Conservation (phyloP, 2,329 filamentous ascomycete species). For the Penicillium sp. region DNA sequence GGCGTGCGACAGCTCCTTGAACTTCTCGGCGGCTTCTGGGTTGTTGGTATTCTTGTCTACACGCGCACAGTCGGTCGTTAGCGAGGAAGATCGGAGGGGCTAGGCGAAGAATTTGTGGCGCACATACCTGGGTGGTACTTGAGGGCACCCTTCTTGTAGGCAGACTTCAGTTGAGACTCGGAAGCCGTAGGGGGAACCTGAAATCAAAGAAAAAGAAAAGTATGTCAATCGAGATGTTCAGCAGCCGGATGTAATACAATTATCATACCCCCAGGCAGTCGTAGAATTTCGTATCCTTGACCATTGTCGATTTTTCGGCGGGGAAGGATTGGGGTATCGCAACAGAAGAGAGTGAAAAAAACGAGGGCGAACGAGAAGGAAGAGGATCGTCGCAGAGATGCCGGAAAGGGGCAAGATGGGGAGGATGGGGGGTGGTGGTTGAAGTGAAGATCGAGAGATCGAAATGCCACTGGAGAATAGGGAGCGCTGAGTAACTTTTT, state of each 20-base stretch:
- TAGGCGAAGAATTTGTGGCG: not conserved
- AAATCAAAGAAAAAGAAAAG: conserved; percentile 14
- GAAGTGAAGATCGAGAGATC: conserved; percentile 7
- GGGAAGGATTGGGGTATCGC: conserved; percentile 10
- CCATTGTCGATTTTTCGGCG: conserved; percentile 38
- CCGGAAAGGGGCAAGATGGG: conserved; percentile 8
- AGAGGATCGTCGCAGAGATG: conserved; percentile 1
- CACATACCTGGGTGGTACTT: conserved; percentile 83
- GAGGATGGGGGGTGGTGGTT: conserved; percentile 11
- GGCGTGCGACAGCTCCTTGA: conserved; percentile 94
- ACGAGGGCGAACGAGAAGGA: conserved; percentile 4
- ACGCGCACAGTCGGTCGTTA: conserved; percentile 2
- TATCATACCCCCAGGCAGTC: conserved; percentile 44
- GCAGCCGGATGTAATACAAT: not conserved
- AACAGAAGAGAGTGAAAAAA: conserved; percentile 11
- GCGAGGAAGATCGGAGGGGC: conserved; percentile 12
- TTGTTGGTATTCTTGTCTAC: conserved; percentile 94
- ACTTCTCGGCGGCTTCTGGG: conserved; percentile 89
- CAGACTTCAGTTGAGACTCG: conserved; percentile 84
- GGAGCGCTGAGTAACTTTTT: conserved; percentile 24
- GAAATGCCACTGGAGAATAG: too few relatives aligned
- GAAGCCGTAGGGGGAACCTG: conserved; percentile 73
- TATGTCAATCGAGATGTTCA: conserved; percentile 17
- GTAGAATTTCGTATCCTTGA: conserved; percentile 48
- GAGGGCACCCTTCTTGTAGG: conserved; percentile 88